phyloP scores from a whole-genome alignment of 805 yeast species.

The Ogataea dorogensis region DNA sequence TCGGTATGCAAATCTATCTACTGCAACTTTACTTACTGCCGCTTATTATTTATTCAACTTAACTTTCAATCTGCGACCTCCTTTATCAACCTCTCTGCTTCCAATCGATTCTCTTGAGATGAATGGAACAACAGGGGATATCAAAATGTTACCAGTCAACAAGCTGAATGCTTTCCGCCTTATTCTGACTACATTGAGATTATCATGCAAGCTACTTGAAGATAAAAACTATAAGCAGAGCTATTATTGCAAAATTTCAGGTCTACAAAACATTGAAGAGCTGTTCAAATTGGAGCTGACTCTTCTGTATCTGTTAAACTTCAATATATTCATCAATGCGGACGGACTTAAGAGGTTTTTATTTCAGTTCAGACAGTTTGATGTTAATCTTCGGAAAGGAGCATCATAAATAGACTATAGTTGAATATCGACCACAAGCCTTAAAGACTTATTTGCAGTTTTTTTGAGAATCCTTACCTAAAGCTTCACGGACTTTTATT shows the following conservation, averaged over 20 bases:
- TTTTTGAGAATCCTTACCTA: no score
- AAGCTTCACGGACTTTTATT: no score
- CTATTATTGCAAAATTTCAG: constrained; percentile 44
- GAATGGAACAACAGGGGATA: constrained; percentile 1
- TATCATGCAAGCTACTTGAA: constrained; percentile 42
- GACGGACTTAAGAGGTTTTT: constrained; percentile 34
- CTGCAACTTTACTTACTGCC: constrained; percentile 33
- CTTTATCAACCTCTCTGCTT: constrained; percentile 12
- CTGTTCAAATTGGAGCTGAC: constrained; percentile 40
- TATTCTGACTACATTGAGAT: constrained; percentile 38
- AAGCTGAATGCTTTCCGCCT: constrained; percentile 40
- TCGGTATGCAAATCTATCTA: constrained; percentile 30
- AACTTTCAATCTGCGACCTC: constrained; percentile 28
- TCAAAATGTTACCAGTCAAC: constrained; percentile 33
- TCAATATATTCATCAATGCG: constrained; percentile 40
- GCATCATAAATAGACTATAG: no score
- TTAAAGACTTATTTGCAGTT: no score
- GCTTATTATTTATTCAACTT: constrained; percentile 32
- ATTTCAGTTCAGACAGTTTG: constrained; percentile 30
- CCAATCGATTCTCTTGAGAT: constrained; percentile 14
- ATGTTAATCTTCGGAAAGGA: constrained; percentile 16
- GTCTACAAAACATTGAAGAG: constrained; percentile 40
- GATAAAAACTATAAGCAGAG: constrained; percentile 44
- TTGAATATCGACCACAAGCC: no score
- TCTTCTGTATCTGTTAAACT: constrained; percentile 41